Conservation (phyloP, 2,329 filamentous ascomycete genomes). For the Lecanicillium sp. region DNA sequence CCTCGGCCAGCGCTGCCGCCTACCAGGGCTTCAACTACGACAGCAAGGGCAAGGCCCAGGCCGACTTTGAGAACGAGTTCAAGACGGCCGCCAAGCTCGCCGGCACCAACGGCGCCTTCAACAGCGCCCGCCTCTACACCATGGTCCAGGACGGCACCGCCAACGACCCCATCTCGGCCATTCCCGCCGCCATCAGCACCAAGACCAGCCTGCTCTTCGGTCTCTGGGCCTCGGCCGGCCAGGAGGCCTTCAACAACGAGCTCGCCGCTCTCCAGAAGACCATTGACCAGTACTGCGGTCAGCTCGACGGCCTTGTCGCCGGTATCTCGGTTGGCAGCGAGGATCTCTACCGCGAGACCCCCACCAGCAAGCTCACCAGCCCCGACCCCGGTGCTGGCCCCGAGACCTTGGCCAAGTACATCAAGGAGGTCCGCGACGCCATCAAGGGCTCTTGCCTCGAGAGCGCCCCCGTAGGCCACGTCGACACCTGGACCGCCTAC, state of each 20-base stretch:
- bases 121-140: slow-evolving; percentile 66
- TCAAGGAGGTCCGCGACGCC: slow-evolving; percentile 56
- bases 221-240: slow-evolving; percentile 70
- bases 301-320: slow-evolving; percentile 59
- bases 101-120: slow-evolving; percentile 56
- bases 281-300: slow-evolving; percentile 58
- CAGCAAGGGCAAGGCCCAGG: slow-evolving; percentile 49
- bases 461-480: slow-evolving; percentile 63
- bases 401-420: slow-evolving; percentile 57
- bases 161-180: slow-evolving; percentile 60
- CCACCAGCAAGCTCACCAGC: slow-evolving; percentile 56
- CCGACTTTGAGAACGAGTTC: slow-evolving; percentile 66
- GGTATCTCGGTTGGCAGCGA: slow-evolving; percentile 84
- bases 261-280: slow-evolving; percentile 63
- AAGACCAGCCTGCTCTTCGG: slow-evolving; percentile 74
- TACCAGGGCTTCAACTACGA: slow-evolving; percentile 69
- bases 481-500: slow-evolving; percentile 83
- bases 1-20: slow-evolving; percentile 26
- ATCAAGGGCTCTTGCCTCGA: slow-evolving; percentile 56
- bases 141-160: slow-evolving; percentile 62
- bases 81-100: slow-evolving; percentile 54
- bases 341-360: slow-evolving; percentile 75
- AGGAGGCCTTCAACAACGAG: slow-evolving; percentile 61
- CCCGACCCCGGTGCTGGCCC: slow-evolving; percentile 58
- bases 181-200: slow-evolving; percentile 75